Base-by-base conservation (phyloP, 2,329 filamentous ascomycete species). In the Hymenoscyphus infarciens region DNA sequence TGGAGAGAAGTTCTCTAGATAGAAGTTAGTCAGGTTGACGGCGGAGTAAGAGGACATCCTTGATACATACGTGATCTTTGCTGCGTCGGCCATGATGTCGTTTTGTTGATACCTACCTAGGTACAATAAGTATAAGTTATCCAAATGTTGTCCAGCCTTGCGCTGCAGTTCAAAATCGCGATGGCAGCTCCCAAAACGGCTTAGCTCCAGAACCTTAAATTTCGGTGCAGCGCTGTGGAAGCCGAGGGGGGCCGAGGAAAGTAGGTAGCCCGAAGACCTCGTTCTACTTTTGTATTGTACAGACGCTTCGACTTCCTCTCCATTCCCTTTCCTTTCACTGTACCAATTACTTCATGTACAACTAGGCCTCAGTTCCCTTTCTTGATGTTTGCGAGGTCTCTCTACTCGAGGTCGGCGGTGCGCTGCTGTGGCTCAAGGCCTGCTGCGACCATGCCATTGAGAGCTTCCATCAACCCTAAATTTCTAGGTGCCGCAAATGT, bases 1-100 rank as follows among this genome's bases (percentile, higher is more conserved):
- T 97, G 77, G 85, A 88, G 69, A 96, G 86, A 73, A 97, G 87
- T 78, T 97, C 92, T 79, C 92, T 96, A 75, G 64, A 64, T 16
- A 49, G 22, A 2, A 35, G 54, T 73, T 70, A 73, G 71, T 56
- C 59, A 65, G 52, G 13, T 13, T 35, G 19, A 35, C 1, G 33
- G 25, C 25, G 25, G 25, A 27, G 25, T 27, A 27, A 27, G 25
- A 27, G 25, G 4, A 27, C 25, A 27, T 27, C 25, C 25, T 27
- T 27, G 4, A 27, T 27, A 62, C 68, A 62, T 78, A 91, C 88
- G 90, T 87, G 62, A 91, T 89, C 80, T 91, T 90, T 70, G 84
- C 77, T 76, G 84, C 77, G 77, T 88, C 86, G 71, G 86, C 82
- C 86, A 88, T 88, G 72, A 69, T 79, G 72, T 67, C 62, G 58